Percentiles rank a stretch among this genome's conserved stretches.
Conservation (phyloP, 179 eudicot genomes). For the Silene coronaria region DNA sequence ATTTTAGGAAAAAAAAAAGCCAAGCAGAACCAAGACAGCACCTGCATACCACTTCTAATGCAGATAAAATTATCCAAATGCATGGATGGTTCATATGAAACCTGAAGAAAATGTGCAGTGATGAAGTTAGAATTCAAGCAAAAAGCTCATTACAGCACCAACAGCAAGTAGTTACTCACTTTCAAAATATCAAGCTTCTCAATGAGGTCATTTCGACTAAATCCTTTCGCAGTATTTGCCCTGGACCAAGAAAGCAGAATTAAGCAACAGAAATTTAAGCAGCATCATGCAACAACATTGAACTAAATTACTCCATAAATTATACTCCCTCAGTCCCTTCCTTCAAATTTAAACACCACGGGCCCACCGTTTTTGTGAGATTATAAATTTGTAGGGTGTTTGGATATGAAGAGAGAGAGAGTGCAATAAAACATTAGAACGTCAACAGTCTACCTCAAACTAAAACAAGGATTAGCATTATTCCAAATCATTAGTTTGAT, state of each 20-base stretch:
- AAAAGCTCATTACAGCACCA: constrained; percentile 1
- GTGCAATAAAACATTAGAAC: too few relatives aligned
- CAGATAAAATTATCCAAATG: constrained; percentile 80
- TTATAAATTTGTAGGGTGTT: too few relatives aligned
- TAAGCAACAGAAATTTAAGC: constrained; percentile 36
- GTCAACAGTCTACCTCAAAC: constrained; percentile 53
- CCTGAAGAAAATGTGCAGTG: constrained; percentile 37
- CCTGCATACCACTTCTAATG: constrained; percentile 90
- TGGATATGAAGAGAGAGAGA: too few relatives aligned
- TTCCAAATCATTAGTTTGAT: constrained; percentile 87
- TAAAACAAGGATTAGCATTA: constrained; percentile 67
- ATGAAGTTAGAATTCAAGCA: constrained; percentile 1
- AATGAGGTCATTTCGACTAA: constrained; percentile 65
- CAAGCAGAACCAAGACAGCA: constrained; percentile 17
- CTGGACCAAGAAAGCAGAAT: constrained; percentile 31
- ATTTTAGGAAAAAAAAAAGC: neutral
- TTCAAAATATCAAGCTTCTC: constrained; percentile 44
- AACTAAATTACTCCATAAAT: neutral
- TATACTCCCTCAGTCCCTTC: too few relatives aligned
- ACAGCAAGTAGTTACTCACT: constrained; percentile 35
- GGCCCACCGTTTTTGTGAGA: too few relatives aligned
- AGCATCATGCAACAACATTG: constrained; percentile 57
- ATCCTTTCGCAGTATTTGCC: constrained; percentile 74
- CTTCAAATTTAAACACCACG: too few relatives aligned
- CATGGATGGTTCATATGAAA: constrained; percentile 61